Conservation (phyloP, 1,284 basidiomycete genomes). For the Ceratobasidium sp. region DNA sequence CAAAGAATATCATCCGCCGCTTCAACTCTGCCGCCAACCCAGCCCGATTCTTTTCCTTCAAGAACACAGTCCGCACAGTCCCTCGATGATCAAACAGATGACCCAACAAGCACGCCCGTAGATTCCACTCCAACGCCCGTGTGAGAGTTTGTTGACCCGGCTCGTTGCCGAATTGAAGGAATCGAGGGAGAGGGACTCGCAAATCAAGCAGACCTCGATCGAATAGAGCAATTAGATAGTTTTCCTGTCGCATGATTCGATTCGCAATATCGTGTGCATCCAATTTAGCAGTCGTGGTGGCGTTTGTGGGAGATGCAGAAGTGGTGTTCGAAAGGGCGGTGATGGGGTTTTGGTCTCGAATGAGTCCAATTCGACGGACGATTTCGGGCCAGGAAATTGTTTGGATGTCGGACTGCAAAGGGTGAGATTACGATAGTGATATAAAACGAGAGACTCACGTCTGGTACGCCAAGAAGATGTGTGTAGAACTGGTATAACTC, state of each 20-base stretch:
- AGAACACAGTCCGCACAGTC: constrained; percentile 88
- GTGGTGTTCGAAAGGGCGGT: constrained; percentile 80
- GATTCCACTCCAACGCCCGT: constrained; percentile 93
- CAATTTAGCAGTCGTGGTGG: constrained; percentile 74
- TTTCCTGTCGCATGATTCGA: constrained; percentile 96
- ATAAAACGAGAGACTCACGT: too few species aligned
- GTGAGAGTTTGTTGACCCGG: constrained; percentile 78
- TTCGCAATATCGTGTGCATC: constrained; percentile 98
- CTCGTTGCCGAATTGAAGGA: constrained; percentile 42
- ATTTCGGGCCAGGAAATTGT: constrained; percentile 97
- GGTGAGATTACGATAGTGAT: neutral
- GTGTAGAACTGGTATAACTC: constrained; percentile 93
- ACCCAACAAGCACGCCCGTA: constrained; percentile 93
- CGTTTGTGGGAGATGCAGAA: constrained; percentile 56
- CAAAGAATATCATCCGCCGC: constrained; percentile 95
- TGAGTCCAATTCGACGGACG: constrained; percentile 87
- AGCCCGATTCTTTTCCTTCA: constrained; percentile 83
- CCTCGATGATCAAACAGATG: constrained; percentile 92
- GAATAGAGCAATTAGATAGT: constrained; percentile 97
- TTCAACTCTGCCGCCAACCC: constrained; percentile 89
- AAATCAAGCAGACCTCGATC: constrained; percentile 96
- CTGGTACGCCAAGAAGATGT: constrained; percentile 67
- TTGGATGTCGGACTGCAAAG: constrained; percentile 90
- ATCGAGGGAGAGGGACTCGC: constrained; percentile 77
- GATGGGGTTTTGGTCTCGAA: constrained; percentile 90